Percentiles rank a stretch among this genome's conserved stretches.
Evolutionary conservation across 805 yeast genomes (phyloP).

Genomic region (Scheffersomyces ergatensis): DNA sequence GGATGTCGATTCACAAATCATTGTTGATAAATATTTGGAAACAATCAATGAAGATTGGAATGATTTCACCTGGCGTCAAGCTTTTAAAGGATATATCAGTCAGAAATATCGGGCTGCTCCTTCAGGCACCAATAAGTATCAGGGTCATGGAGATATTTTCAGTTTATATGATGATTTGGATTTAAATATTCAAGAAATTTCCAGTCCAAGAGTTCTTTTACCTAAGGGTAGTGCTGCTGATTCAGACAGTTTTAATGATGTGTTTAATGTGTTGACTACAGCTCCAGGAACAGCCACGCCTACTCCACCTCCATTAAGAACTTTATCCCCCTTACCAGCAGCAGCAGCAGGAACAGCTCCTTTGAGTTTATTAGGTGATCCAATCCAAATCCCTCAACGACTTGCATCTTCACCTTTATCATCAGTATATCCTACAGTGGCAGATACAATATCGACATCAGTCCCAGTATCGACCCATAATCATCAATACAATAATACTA

Average conservation of each 20-base stretch:
- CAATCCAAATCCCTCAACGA: background rate
- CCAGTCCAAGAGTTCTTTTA: conserved; percentile 3
- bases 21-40: conserved; percentile 15
- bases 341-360: background rate
- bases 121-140: conserved; percentile 13
- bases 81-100: conserved; percentile 2
- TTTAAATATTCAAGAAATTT: conserved; percentile 3
- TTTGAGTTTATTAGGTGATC: background rate
- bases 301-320: background rate
- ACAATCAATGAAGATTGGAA: conserved; percentile 22
- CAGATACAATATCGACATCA: background rate
- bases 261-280: background rate
- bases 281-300: too few species aligned
- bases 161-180: conserved; percentile 24
- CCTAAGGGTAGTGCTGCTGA: background rate
- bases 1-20: conserved; percentile 18
- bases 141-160: conserved; percentile 35
- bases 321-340: background rate
- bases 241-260: background rate
- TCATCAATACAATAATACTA: background rate
- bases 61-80: conserved; percentile 24
- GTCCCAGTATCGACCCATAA: background rate
- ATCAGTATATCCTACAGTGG: background rate
- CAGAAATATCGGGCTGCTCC: conserved; percentile 4
- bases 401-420: background rate